Evolutionary conservation across 192 early-diverging fungal genomes (phyloP), one percentile per base, ranked within the genome.

Genomic region (Thamnidium elegans): DNA sequence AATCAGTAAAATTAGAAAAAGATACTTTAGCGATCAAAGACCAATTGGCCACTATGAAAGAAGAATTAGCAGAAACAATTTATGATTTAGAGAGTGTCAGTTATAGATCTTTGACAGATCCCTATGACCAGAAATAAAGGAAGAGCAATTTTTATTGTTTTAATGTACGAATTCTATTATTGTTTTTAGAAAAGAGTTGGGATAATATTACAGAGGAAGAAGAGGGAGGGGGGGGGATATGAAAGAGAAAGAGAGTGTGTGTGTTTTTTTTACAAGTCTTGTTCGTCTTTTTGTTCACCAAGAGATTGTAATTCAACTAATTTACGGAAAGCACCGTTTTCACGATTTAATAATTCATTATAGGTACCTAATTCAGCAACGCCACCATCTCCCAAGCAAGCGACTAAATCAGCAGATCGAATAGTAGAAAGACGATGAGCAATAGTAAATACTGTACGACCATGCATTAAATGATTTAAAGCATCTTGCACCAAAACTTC

Each of bases 391-490:
- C 79, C 61, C 9, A 86, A 30, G 23, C 82, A 75, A 15, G 72
- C 72, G 65, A 92, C 88, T 13, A 79, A 45, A 73, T 92, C 87
- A 10, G 87, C 85, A 32, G 79, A 73, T 13, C 83, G 79, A 52
- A 90, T 83, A 8, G 81, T 84, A 8, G 75, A 75, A 39, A 92
- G 62, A 26, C 88, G 76, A 77, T 92, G 90, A 4, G 90, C 90
- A 71, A 92, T 88, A 2, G 82, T 82, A 34, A 92, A 78, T 3
- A 86, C 86, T 4, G 89, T 89, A 21, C 89, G 78, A 15, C 81
- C 80, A 39, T 78, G 64, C 63, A 79, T 74, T 19, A 83, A 78
- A 15, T 55, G 26, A 59, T 84, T 80, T 3, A 90, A 66, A 23
- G 87, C 86, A 39, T 78, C 82, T 60, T 88, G 86, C 15, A 92